Base-by-base conservation (phyloP, 1,284 basidiomycete species). In the Vanrija sp. region DNA sequence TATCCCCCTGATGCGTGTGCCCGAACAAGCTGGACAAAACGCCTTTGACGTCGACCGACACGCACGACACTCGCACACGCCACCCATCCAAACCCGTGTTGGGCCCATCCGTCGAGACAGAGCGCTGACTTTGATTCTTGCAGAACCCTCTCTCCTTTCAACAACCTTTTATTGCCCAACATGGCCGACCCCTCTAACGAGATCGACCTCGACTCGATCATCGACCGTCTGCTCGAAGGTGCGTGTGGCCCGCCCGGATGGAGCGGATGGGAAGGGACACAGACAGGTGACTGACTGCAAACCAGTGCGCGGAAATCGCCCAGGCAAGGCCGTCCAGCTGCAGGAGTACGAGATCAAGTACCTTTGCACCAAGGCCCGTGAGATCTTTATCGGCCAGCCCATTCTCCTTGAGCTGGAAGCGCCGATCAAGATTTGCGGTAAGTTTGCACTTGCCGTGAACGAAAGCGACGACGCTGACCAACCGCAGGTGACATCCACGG, bases 171-270 rank as follows among this genome's bases (percentile, higher is more conserved):
- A 38, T 40, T 19, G 40, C 40, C 28, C 55, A 72, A 29, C 49
- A 80, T 81, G 79, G 78, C 79, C 57, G 80, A 81, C 64, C 66
- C 68, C 55, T 66, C 72, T 28, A 74, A 68, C 38, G 92, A 95
- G 78, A 93, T 96, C 79, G 93, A 96, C 83, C 85, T 97, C 65
- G 93, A 97, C 82, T 94, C 91, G 78, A 91, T 96, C 82, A 96
- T 97, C 75, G 93, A 96, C 86, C 85, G 92, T 62, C 83, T 96
- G 65, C 82, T 96, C 65, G 93, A 96, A 86, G 93, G 93, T 93
- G 81, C 81, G 89, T 79, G 9, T 8, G 25, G 28, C n/a, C n/a
- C n/a, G n/a, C n/a, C n/a, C n/a, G n/a, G n/a, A n/a, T n/a, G 18
- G 28, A 34, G 16, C 12, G 25, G 42, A 28, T 19, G 46, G 28